phyloP scores from a whole-genome alignment of 441 rosid genomes.

The Brassica hybrid region DNA sequence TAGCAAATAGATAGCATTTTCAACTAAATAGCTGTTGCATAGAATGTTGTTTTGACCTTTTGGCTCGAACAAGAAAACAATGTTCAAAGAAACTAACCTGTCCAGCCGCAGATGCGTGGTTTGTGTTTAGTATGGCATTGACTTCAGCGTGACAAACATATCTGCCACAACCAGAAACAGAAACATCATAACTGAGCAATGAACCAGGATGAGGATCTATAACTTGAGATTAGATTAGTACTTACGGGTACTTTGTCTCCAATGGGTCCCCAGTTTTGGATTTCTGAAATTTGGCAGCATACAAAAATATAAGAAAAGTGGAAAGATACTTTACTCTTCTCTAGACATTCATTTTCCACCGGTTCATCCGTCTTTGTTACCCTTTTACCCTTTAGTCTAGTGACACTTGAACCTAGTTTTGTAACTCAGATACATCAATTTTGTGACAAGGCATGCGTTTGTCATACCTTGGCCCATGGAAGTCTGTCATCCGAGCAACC shows the following conservation, averaged over 20 bases:
- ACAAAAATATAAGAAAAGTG: slow-evolving; percentile 7
- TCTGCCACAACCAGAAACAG: slow-evolving; percentile 47
- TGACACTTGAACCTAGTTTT: slow-evolving; percentile 7
- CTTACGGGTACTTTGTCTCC: slow-evolving; percentile 95
- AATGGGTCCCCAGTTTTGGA: slow-evolving; percentile 74
- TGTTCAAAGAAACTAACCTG: slow-evolving; percentile 55
- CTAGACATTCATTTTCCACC: neutral
- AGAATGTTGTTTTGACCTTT: neutral
- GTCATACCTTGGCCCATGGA: slow-evolving; percentile 94
- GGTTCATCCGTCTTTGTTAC: neutral
- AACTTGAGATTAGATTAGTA: slow-evolving; percentile 25
- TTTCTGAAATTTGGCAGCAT: slow-evolving; percentile 54
- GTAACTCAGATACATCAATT: neutral
- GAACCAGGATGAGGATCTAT: slow-evolving; percentile 10
- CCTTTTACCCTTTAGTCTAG: neutral
- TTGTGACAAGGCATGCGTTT: slow-evolving; percentile 28
- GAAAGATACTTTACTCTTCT: slow-evolving; percentile 16
- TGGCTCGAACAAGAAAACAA: neutral
- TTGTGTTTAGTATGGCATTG: slow-evolving; percentile 91
- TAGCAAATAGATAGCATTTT: slow-evolving; percentile 1
- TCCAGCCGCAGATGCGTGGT: slow-evolving; percentile 91
- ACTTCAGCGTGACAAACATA: slow-evolving; percentile 99
- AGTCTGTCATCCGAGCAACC: slow-evolving; percentile 97
- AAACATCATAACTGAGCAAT: slow-evolving; percentile 25
- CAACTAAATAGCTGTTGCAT: slow-evolving; percentile 10